These are phyloP conservation scores for Vigna trinervia DNA, from an alignment of 306 rosid species.

Conservation along the genomic window DNA sequence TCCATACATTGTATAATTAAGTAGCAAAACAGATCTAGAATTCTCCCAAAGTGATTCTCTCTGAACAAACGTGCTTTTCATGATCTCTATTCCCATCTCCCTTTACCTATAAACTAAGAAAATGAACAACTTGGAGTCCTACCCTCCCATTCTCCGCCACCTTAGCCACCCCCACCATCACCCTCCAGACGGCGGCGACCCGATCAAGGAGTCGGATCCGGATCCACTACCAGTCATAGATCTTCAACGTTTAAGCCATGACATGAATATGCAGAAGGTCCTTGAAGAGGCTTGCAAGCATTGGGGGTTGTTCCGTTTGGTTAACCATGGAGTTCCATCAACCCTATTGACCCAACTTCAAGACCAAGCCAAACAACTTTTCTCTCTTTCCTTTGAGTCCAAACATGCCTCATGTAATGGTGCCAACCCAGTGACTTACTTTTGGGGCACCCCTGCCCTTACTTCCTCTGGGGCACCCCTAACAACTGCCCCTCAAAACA, in stretches of 20 bases:
- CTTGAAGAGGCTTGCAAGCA: slow-evolving; percentile 54
- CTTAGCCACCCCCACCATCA: neutral
- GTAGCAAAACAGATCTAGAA: neutral
- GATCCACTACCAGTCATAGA: slow-evolving; percentile 56
- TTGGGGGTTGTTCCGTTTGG: slow-evolving; percentile 73
- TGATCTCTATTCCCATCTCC: neutral
- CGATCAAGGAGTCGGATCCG: no score
- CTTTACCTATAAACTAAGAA: neutral
- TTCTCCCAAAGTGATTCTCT: neutral
- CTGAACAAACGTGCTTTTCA: neutral
- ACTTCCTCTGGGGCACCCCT: slow-evolving; percentile 51
- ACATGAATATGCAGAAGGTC: slow-evolving; percentile 25
- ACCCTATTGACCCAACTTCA: slow-evolving; percentile 50
- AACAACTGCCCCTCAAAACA: slow-evolving; percentile 21
- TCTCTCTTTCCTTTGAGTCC: slow-evolving; percentile 53
- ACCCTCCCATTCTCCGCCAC: slow-evolving; percentile 52
- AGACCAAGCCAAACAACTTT: slow-evolving; percentile 40
- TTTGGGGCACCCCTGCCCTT: slow-evolving; percentile 66
- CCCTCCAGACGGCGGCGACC: neutral
- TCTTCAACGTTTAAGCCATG: slow-evolving; percentile 43
- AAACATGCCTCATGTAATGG: slow-evolving; percentile 48
- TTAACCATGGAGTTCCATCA: slow-evolving; percentile 69
- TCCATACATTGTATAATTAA: neutral
- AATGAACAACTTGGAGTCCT: slow-evolving; percentile 37
- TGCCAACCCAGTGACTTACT: slow-evolving; percentile 46